Percentiles rank a stretch among this genome's conserved stretches.
phyloP scores from a whole-genome alignment of 352 stramenopile genomes.

The Phytophthora pseudosyringae region DNA sequence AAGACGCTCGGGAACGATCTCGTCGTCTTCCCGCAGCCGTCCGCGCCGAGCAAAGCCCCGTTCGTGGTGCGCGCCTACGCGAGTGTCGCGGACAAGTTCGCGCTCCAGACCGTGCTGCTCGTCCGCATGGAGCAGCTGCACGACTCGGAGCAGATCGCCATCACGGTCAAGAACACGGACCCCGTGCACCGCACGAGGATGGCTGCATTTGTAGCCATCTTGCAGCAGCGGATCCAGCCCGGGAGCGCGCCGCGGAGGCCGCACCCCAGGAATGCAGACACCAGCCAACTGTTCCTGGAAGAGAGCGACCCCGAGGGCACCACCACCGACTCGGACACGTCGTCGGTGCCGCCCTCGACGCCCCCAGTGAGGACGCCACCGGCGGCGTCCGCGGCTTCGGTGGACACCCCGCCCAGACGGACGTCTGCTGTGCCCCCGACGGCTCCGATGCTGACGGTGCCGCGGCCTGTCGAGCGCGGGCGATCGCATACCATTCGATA shows the following conservation, averaged over 20 bases:
- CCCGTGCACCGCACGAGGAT: constrained; percentile 57
- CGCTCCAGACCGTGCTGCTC: constrained; percentile 58
- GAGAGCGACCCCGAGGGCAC: constrained; percentile 46
- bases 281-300: constrained; percentile 61
- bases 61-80: constrained; percentile 70
- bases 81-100: constrained; percentile 50
- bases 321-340: constrained; percentile 37
- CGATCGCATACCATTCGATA: constrained; percentile 77
- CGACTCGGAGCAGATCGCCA: constrained; percentile 68
- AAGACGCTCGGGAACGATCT: constrained; percentile 60
- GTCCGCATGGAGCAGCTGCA: constrained; percentile 73
- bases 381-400: constrained; percentile 12
- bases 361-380: constrained; percentile 20
- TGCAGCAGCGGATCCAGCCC: constrained; percentile 75
- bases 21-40: constrained; percentile 49
- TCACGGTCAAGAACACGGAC: constrained; percentile 76
- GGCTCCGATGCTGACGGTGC: constrained; percentile 3
- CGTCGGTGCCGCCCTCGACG: constrained; percentile 23
- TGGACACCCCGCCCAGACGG: constrained; percentile 25
- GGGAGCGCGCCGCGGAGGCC: constrained; percentile 47
- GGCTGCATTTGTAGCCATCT: constrained; percentile 53
- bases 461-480: constrained; percentile 33
- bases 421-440: neutral
- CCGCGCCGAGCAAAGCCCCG: constrained; percentile 5
- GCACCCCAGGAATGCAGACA: constrained; percentile 48